phyloP scores from a whole-genome alignment of 805 yeast species.

The Clavispora carvajalis region DNA sequence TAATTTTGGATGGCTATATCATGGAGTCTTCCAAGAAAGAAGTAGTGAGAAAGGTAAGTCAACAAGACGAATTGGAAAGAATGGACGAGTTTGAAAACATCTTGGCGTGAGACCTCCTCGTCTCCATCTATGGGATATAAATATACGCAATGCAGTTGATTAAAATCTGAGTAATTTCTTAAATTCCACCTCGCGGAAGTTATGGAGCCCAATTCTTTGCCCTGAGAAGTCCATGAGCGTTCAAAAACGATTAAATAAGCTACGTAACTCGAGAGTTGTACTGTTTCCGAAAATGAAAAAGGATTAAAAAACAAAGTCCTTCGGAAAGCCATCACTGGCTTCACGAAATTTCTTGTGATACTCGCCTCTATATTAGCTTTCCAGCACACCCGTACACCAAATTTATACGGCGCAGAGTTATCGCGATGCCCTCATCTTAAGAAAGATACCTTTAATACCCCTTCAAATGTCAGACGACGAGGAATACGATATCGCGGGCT shows the following conservation, averaged over 20 bases:
- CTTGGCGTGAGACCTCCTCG: conserved; percentile 18
- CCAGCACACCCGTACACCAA: conserved; percentile 1
- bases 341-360: too few relatives aligned
- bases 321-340: too few relatives aligned
- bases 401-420: conserved; percentile 3
- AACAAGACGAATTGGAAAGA: conserved; percentile 82
- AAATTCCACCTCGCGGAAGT: too few relatives aligned
- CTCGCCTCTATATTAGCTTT: too few relatives aligned
- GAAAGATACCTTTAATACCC: background rate
- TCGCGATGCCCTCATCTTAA: conserved; percentile 17
- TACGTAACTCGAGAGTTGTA: too few relatives aligned
- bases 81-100: conserved; percentile 56
- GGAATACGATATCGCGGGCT: conserved; percentile 58
- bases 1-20: conserved; percentile 80
- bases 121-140: background rate
- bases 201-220: too few relatives aligned
- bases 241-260: too few relatives aligned
- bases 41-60: conserved; percentile 67
- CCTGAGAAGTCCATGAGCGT: too few relatives aligned
- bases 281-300: too few relatives aligned
- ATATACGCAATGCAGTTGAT: too few relatives aligned
- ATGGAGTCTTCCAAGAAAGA: conserved; percentile 81
- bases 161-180: too few relatives aligned
- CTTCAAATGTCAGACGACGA: conserved; percentile 31
- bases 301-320: too few relatives aligned